phyloP scores from a whole-genome alignment of 2,329 filamentous ascomycete genomes.

The Emmonsiellopsis sp. region DNA sequence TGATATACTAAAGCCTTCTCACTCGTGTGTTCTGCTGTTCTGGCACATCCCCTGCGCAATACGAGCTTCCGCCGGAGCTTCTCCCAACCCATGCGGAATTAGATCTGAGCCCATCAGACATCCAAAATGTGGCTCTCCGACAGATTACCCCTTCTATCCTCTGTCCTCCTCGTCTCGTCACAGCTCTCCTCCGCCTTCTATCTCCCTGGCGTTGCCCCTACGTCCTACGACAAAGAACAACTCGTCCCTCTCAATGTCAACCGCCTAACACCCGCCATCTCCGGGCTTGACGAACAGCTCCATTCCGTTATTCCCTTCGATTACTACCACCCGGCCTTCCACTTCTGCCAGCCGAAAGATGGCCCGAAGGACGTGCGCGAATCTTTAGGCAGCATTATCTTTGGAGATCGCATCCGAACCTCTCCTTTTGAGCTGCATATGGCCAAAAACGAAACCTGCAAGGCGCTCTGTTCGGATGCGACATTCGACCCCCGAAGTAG shows the following conservation, averaged over 20 bases:
- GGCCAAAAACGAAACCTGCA: conserved; percentile 80
- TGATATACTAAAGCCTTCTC: not conserved
- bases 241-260: conserved; percentile 85
- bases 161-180: conserved; percentile 23
- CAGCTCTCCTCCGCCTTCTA: conserved; percentile 65
- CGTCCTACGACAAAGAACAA: conserved; percentile 75
- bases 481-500: conserved; percentile 59
- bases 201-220: conserved; percentile 89
- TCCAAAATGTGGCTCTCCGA: conserved; percentile 29
- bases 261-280: conserved; percentile 76
- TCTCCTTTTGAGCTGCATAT: conserved; percentile 87
- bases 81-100: not conserved
- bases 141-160: conserved; percentile 21
- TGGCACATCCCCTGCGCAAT: not conserved
- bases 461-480: conserved; percentile 60
- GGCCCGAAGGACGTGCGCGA: conserved; percentile 75
- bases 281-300: conserved; percentile 66
- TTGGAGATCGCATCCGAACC: conserved; percentile 95
- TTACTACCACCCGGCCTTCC: conserved; percentile 83
- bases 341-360: conserved; percentile 73
- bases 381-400: conserved; percentile 89
- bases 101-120: conserved; percentile 1
- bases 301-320: conserved; percentile 94
- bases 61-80: not conserved
- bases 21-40: not conserved